Evolutionary conservation across 768 basidiomycete genomes (phyloP), one percentile per base, ranked within the genome.

Genomic region (Podaxis rugospora): DNA sequence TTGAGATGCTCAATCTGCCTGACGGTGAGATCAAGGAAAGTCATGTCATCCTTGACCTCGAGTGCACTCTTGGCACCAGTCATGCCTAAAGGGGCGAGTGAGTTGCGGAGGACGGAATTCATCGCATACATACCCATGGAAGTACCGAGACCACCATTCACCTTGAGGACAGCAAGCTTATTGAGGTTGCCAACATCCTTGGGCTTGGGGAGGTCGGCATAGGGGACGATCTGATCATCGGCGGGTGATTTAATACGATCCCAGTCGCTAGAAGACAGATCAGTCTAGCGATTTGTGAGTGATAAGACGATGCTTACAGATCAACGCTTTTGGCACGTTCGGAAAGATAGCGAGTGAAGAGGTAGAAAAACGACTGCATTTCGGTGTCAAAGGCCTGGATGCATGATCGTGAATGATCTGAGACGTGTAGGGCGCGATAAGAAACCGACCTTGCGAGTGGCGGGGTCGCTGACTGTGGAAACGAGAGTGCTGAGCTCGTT

Each of bases 1-100:
- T 95, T 95, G 71, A 96, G 87, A 74, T 96, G 92, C 81, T 97
- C 93, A 69, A 98, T 94, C 77, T 97, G 95, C 66, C 93, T 85
- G 50, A 98, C 93, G 59, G 86, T 90, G 64, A 98, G 83, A 74
- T 98, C 95, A 64, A 98, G 86, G 86, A 97, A 98, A 55, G 91
- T 95, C 95, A 96, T 94, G 72, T 93, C 94, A 68, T 97, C 90
- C 77, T 96, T 90, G 77, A 96, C 94, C 70, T 96, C 95, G 63
- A 98, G 90, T 57, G 95, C 91, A 70, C 85, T 88, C 82, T 96
- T 98, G 21, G 94, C 93, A 55, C 89, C 88, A 6, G 85, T 88
- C 85, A 91, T 88, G 42, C 89, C 88, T 89, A 63, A 4, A n/a
- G 56, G 66, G 10, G 51, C 52, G 55, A 61, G 51, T 32, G 28